Percentiles rank a stretch among this genome's conserved stretches.
phyloP scores from a whole-genome alignment of 73 alveolate species.

The Symbiodinium pilosum region DNA sequence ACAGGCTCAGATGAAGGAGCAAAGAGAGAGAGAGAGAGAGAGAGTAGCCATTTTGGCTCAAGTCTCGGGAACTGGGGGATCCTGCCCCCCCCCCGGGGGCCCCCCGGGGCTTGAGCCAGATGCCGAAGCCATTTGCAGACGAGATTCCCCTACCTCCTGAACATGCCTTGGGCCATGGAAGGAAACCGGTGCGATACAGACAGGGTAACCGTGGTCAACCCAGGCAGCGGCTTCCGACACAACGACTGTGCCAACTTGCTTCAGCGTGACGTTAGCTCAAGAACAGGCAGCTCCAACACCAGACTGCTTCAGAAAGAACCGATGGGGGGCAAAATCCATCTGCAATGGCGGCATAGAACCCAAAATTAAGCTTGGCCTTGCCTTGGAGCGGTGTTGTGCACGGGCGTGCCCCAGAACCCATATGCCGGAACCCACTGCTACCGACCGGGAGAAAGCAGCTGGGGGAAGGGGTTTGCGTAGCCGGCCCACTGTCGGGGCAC shows the following conservation, averaged over 20 bases:
- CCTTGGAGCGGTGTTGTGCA: neutral
- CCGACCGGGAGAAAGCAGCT: neutral
- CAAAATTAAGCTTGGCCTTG: neutral
- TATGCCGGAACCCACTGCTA: neutral
- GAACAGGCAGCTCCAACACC: neutral
- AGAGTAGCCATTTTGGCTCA: neutral
- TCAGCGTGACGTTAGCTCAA: neutral
- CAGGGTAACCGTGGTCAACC: too few species aligned
- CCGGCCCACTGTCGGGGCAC: too few species aligned
- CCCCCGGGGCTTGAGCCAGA: slow-evolving; percentile 3
- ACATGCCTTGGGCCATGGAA: too few species aligned
- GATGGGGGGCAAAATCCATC: neutral
- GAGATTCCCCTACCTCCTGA: neutral
- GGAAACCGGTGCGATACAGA: too few species aligned
- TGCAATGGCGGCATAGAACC: neutral
- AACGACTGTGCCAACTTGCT: too few species aligned
- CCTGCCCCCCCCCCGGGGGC: neutral
- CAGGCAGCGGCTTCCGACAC: too few species aligned
- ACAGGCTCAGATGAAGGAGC: too few species aligned
- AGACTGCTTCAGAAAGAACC: neutral
- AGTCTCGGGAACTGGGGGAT: neutral
- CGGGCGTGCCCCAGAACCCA: neutral
- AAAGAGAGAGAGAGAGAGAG: neutral
- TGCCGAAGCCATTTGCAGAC: neutral
- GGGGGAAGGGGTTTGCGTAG: too few species aligned